Conservation (phyloP, 768 basidiomycete species). For the Coprinopsis strossmayeri region DNA sequence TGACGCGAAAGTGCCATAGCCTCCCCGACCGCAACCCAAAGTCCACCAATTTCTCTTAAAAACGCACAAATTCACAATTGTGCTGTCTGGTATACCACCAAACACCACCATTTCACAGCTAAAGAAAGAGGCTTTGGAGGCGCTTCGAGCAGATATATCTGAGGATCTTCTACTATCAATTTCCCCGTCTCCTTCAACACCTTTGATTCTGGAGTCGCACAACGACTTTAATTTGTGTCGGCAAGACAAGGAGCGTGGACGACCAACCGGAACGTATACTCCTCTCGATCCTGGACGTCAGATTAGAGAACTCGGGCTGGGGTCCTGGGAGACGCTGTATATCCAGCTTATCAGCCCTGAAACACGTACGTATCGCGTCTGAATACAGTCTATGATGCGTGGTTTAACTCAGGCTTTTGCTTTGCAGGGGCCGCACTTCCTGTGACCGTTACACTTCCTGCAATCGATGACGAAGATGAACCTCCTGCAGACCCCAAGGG, state of each 20-base stretch:
- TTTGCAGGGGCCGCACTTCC: conserved; percentile 52
- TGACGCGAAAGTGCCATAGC: conserved; percentile 33
- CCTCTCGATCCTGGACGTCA: conserved; percentile 35
- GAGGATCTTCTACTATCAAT: conserved; percentile 17
- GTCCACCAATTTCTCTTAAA: conserved; percentile 65
- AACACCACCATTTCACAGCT: conserved; percentile 48
- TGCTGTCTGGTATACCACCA: conserved; percentile 45
- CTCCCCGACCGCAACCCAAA: conserved; percentile 50
- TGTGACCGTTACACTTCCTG: conserved; percentile 51
- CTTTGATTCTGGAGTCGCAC: conserved; percentile 8
- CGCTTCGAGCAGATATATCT: conserved; percentile 46
- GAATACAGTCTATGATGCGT: conserved; percentile 10
- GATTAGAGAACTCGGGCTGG: conserved; percentile 43
- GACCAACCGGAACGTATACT: conserved; percentile 46
- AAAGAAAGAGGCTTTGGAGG: conserved; percentile 58
- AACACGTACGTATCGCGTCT: conserved; percentile 43
- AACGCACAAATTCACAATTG: conserved; percentile 64
- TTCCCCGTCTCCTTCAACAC: conserved; percentile 15
- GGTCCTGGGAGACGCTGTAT: conserved; percentile 64
- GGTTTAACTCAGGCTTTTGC: conserved; percentile 8
- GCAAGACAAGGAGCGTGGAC: conserved; percentile 44
- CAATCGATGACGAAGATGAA: conserved; percentile 58
- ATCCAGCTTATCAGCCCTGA: conserved; percentile 57
- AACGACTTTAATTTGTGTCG: conserved; percentile 64
- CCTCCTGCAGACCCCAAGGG: conserved; percentile 23